Conservation (phyloP, 2,329 filamentous ascomycete species). For the Aureobasidium sp. region DNA sequence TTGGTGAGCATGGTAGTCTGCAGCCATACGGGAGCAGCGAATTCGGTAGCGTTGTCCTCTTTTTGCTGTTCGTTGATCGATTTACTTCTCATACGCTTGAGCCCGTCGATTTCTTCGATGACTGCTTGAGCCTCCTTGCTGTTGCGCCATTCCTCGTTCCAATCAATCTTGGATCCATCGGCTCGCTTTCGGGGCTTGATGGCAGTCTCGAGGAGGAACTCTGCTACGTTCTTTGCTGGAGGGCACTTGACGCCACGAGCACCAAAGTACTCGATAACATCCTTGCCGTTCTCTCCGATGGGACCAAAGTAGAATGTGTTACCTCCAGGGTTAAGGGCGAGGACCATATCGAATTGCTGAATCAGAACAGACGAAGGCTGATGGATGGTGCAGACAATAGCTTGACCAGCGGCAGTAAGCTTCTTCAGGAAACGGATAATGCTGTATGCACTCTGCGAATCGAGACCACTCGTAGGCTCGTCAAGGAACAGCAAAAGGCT, state of each 20-base stretch:
- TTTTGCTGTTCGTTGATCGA: conserved; percentile 25
- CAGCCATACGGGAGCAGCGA: conserved; percentile 53
- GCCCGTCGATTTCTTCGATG: conserved; percentile 55
- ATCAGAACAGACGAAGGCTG: conserved; percentile 62
- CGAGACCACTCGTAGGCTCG: conserved; percentile 62
- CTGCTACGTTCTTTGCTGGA: conserved; percentile 55
- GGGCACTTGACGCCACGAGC: conserved; percentile 58
- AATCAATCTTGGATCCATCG: conserved; percentile 53
- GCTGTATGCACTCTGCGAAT: conserved; percentile 59
- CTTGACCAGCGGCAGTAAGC: conserved; percentile 56
- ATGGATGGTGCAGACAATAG: conserved; percentile 66
- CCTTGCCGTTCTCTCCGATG: conserved; percentile 56
- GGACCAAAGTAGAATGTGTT: conserved; percentile 68
- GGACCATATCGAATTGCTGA: conserved; percentile 64
- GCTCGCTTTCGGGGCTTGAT: conserved; percentile 45
- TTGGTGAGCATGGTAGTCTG: conserved; percentile 61
- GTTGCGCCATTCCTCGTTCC: conserved; percentile 66
- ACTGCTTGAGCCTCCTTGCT: conserved; percentile 53
- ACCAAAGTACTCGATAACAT: conserved; percentile 59
- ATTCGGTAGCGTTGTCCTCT: conserved; percentile 28
- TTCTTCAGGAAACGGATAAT: conserved; percentile 63
- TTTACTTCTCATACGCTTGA: conserved; percentile 50
- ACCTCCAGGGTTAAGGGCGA: conserved; percentile 58
- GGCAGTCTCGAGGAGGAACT: conserved; percentile 58
- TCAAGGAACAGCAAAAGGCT: conserved; percentile 61